Base-by-base conservation (phyloP, 371 early-diverging fungal genomes). In the Apophysomyces ossiformis region DNA sequence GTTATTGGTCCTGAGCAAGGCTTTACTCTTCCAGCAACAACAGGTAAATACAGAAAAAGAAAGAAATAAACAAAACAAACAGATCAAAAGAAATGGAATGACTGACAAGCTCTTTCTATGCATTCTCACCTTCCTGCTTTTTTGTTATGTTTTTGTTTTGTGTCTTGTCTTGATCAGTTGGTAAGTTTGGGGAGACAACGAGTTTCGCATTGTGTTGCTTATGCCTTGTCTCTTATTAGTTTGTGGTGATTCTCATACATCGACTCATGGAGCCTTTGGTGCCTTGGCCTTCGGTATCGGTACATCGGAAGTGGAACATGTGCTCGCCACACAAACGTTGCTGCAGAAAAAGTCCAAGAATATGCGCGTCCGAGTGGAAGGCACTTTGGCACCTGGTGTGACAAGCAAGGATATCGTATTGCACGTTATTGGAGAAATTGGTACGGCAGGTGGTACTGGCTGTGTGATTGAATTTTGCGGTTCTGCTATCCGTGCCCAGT, bases 1-100 rank as follows among this genome's bases (percentile, higher is more conserved):
- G 87, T 90, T 47, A 87, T 90, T 68, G 90, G 90, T n/a, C 90
- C 90, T 46, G 90, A 90, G 66, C 90, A 90, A 73, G 90, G 89
- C 18, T 90, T 90, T 61, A 90, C 90, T 35, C 81, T 90, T 32
- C 90, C 90, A 26, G 90, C 82, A 37, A 87, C 89, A 1, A 90
- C 90, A 36, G 82, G 54, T 50, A 50, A 47, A n/a, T 7, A 5
- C 7, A 47, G n/a, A 50, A 50, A 21, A n/a, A 50, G 21, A 18
- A 21, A 18, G 21, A 11, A 21, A 41, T 1, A 13, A 11, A 1
- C 2, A 8, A 11, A 21, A 41, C 1, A 13, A 11, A 1, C 2
- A 8, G 41, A 41, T 41, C 41, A 1, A 41, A 39, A 8, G 41
- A 41, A 41, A 11, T 41, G 41, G 18, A 5, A 7, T 21, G 7